Conservation (phyloP, 352 stramenopile genomes). For the Phytophthora sansomeana region DNA sequence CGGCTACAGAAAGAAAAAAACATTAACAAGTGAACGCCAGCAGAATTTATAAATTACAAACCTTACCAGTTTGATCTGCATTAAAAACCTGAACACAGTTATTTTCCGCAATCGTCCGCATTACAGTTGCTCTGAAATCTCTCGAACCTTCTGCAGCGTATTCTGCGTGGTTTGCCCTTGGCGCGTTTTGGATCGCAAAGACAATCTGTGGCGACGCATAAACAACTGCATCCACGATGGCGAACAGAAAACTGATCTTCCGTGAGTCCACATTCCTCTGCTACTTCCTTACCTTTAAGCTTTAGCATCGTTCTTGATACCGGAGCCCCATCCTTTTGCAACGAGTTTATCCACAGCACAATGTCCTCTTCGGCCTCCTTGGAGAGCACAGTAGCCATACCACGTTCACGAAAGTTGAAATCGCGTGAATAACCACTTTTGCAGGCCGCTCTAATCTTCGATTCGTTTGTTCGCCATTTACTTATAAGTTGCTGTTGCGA, state of each 20-base stretch:
- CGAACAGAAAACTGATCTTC: not conserved
- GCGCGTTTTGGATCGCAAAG: not conserved
- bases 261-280: not conserved
- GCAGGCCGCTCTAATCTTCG: not conserved
- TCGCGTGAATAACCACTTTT: not conserved
- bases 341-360: not conserved
- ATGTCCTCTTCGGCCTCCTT: not conserved
- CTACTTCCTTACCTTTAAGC: not conserved
- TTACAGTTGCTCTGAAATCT: not conserved
- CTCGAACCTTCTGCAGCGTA: not conserved
- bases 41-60: not conserved
- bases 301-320: not conserved
- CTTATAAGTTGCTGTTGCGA: not conserved
- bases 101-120: constrained; percentile 4
- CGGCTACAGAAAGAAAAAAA: constrained; percentile 8
- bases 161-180: constrained; percentile 9
- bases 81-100: constrained; percentile 19
- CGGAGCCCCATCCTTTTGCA: not conserved
- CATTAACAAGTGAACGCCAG: not conserved
- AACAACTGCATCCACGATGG: constrained; percentile 1
- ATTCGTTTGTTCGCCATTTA: not conserved
- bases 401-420: not conserved
- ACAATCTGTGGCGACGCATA: constrained; percentile 1
- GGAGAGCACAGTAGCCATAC: not conserved
- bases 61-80: constrained; percentile 9